phyloP scores from a whole-genome alignment of 805 yeast genomes.

The Candida nitratophila region DNA sequence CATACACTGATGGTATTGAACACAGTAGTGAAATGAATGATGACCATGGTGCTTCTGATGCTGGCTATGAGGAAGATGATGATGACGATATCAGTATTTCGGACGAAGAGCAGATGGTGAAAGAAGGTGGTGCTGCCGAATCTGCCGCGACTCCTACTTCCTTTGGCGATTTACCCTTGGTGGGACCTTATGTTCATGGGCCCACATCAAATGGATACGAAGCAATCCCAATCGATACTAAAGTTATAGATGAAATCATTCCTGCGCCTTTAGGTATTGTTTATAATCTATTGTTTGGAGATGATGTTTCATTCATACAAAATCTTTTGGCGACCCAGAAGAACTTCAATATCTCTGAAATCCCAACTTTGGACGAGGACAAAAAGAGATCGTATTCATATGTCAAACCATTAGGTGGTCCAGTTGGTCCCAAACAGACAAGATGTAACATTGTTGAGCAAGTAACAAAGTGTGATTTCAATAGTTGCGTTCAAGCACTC shows the following conservation, averaged over 20 bases:
- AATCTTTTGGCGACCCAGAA: slow-evolving; percentile 50
- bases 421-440: slow-evolving; percentile 76
- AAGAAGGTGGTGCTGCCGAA: slow-evolving; percentile 11
- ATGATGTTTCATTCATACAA: slow-evolving; percentile 38
- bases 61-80: slow-evolving; percentile 13
- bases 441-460: slow-evolving; percentile 56
- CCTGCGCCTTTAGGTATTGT: slow-evolving; percentile 63
- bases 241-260: slow-evolving; percentile 46
- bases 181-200: slow-evolving; percentile 31
- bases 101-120: slow-evolving; percentile 24
- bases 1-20: slow-evolving; percentile 3
- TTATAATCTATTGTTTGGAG: slow-evolving; percentile 54
- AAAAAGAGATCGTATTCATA: slow-evolving; percentile 46
- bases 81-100: slow-evolving; percentile 22
- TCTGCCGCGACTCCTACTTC: slow-evolving; percentile 12
- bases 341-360: slow-evolving; percentile 50
- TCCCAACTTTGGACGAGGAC: slow-evolving; percentile 30
- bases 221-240: slow-evolving; percentile 42
- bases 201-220: slow-evolving; percentile 33
- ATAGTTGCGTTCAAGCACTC: slow-evolving; percentile 38
- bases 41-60: slow-evolving; percentile 7
- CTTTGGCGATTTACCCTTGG: slow-evolving; percentile 31
- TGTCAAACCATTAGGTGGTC: slow-evolving; percentile 55
- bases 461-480: slow-evolving; percentile 44
- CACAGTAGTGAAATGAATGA: not conserved